Conservation (phyloP, 495 filamentous ascomycete species). For the Podospora pseudocomata region DNA sequence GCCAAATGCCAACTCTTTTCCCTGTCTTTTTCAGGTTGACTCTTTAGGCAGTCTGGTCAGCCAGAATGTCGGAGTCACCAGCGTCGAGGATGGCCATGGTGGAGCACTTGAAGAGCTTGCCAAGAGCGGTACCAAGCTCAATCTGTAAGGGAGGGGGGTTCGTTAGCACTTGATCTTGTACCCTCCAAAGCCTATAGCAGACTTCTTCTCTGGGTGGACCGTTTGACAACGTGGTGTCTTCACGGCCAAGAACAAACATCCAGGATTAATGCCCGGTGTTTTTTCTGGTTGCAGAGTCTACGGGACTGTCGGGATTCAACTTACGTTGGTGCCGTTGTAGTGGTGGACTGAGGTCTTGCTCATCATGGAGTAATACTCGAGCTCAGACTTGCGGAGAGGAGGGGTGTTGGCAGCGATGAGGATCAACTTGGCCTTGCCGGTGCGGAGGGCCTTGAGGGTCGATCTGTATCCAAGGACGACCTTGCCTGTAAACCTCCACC, state of each 20-base stretch:
- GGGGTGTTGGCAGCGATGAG: constrained; percentile 79
- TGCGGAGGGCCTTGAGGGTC: constrained; percentile 91
- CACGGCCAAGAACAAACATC: constrained; percentile 13
- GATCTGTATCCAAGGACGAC: constrained; percentile 81
- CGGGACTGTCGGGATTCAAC: constrained; percentile 37
- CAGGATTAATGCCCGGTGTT: constrained; percentile 10
- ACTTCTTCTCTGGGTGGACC: constrained; percentile 76
- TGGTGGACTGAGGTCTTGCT: constrained; percentile 93
- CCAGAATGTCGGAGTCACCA: constrained; percentile 96
- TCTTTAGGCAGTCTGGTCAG: constrained; percentile 58
- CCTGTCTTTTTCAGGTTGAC: constrained; percentile 11
- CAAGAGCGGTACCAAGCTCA: constrained; percentile 81
- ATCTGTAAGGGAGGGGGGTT: constrained; percentile 57
- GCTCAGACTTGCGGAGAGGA: constrained; percentile 90
- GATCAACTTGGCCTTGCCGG: constrained; percentile 73
- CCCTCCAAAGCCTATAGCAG: constrained; percentile 78
- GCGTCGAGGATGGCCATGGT: constrained; percentile 95
- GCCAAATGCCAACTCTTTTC: constrained; percentile 20
- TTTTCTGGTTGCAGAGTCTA: constrained; percentile 41
- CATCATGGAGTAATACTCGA: constrained; percentile 89
- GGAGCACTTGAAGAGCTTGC: constrained; percentile 62
- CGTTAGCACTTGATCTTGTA: constrained; percentile 54
- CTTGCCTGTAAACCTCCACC: constrained; percentile 57
- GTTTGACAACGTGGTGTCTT: constrained; percentile 24
- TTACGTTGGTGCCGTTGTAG: constrained; percentile 96